Evolutionary conservation across 805 yeast species (phyloP), one percentile per base, ranked within the genome.

Genomic region (Kodamaea jinghongensis): DNA sequence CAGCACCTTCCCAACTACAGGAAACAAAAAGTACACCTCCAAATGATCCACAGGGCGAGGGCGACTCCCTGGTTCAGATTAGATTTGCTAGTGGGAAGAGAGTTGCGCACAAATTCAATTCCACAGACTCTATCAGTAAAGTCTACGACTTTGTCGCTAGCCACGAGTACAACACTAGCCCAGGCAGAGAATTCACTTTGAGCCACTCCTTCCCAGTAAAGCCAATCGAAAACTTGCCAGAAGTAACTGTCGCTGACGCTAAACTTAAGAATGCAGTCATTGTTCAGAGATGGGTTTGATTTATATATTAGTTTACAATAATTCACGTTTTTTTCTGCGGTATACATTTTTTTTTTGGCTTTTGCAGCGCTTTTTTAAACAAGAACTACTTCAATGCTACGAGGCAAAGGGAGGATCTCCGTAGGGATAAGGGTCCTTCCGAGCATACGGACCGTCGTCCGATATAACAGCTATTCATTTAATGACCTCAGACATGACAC

Each of bases 131-230:
- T 2, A 83, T 90, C 6, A 68, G 76, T 38, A 69, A 55, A 14
- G 73, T 90, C 6, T 90, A 83, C 55, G 83, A 81, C 13, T 85
- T 75, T 60, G 93, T 87, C 8, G 56, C 65, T 36, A 46, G 39
- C 15, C 73, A 69, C 46, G 74, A 70, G 31, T 50, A 53, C 17
- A 70, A 77, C 46, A 70, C 78, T 1, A 56, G 63, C n/a, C 51
- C 58, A 4, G 41, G 60, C 8, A 74, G 83, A 55, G 60, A 67
- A 4, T 90, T 86, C 62, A 71, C 76, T 4, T 71, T 90, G 45
- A 85, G 85, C 40, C 79, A 85, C 46, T 79, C 95, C 0, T 87
- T 87, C 67, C 98, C 98, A 7, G 81, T 85, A 20, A 76, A 78
- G 57, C 79, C 83, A 17, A 76, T 91, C 29, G 79, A 75, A 36